Percentiles rank a stretch among this genome's conserved stretches.
These are phyloP conservation scores for Talaromyces verruculosus DNA, from an alignment of 2,329 filamentous ascomycete genomes.

Conservation along the genomic window DNA sequence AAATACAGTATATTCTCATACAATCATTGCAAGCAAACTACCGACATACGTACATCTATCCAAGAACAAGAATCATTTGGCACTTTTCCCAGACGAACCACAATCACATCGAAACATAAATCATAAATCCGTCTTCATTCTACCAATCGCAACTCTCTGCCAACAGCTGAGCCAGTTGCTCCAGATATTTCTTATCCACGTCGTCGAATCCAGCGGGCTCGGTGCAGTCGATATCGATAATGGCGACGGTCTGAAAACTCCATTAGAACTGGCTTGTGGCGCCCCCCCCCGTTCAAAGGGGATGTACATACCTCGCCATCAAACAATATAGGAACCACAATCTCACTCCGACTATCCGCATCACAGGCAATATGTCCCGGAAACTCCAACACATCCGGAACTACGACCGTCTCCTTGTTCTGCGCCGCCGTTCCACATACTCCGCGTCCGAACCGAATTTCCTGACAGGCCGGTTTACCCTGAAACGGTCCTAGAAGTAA, in stretches of 20 bases:
- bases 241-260: slow-evolving; percentile 41
- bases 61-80: background rate
- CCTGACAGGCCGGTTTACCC: slow-evolving; percentile 51
- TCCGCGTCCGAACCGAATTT: slow-evolving; percentile 47
- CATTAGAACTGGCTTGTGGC: background rate
- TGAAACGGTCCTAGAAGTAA: slow-evolving; percentile 51
- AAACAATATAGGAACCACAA: slow-evolving; percentile 49
- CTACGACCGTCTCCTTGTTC: slow-evolving; percentile 41
- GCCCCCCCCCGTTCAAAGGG: background rate
- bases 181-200: slow-evolving; percentile 45
- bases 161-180: slow-evolving; percentile 43
- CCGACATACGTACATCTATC: background rate
- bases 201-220: slow-evolving; percentile 47
- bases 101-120: background rate
- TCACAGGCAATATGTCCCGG: slow-evolving; percentile 54
- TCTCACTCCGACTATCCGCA: slow-evolving; percentile 50
- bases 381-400: slow-evolving; percentile 46
- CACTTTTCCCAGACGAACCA: background rate
- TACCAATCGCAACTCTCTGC: slow-evolving; percentile 45
- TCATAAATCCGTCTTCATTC: background rate
- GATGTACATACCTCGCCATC: slow-evolving; percentile 26
- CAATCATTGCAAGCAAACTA: background rate
- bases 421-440: slow-evolving; percentile 49
- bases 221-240: slow-evolving; percentile 52
- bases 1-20: background rate